phyloP scores from a whole-genome alignment of 768 basidiomycete genomes.

The Podaxis rugospora region DNA sequence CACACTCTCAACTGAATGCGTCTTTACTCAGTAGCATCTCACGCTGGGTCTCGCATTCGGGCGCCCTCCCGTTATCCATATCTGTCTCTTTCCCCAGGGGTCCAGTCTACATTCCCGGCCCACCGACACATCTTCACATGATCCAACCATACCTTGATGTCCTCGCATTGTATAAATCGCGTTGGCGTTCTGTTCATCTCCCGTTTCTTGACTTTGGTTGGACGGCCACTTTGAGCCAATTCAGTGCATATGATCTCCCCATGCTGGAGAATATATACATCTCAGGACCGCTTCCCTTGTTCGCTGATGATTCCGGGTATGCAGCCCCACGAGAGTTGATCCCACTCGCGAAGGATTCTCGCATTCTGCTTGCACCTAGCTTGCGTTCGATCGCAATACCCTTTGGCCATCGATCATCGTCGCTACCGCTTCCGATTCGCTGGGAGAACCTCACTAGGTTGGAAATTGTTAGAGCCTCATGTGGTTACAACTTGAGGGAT shows the following conservation, averaged over 20 bases:
- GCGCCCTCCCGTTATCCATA: background rate
- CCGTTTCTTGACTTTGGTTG: background rate
- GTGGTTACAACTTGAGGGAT: background rate
- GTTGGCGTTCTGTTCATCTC: background rate
- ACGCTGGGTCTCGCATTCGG: background rate
- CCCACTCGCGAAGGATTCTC: background rate
- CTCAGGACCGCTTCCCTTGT: background rate
- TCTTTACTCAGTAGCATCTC: background rate
- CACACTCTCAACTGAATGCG: background rate
- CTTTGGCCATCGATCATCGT: background rate
- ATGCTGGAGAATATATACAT: background rate
- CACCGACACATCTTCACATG: background rate
- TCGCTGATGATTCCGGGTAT: background rate
- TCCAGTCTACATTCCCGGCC: background rate
- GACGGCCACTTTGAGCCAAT: background rate
- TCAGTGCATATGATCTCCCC: background rate
- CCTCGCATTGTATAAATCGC: background rate
- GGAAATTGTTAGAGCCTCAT: background rate
- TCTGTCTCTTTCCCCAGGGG: background rate
- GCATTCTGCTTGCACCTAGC: background rate
- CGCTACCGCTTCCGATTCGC: background rate
- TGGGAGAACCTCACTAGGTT: background rate
- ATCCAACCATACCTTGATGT: background rate
- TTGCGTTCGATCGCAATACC: background rate
- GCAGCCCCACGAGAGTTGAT: no score